Conservation (phyloP, 202 grass and related monocot genomes). For the Eragrostis tef region DNA sequence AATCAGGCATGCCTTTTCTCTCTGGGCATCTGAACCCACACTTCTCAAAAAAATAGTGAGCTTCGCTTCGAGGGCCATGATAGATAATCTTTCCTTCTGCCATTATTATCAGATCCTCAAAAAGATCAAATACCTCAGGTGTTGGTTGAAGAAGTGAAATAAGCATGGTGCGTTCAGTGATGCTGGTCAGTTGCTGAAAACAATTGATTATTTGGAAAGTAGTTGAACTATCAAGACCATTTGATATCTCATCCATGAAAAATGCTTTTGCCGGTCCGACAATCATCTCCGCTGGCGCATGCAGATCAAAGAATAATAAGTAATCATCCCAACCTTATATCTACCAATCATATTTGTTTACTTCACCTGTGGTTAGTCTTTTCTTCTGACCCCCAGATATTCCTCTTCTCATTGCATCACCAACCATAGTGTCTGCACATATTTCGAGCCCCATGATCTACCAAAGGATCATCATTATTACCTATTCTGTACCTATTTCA, state of each 20-base stretch:
- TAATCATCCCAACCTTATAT: not conserved
- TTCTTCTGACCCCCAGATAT: constrained; percentile 69
- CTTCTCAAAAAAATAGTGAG: constrained; percentile 55
- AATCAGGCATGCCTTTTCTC: constrained; percentile 64
- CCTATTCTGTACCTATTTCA: not conserved
- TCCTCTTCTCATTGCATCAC: constrained; percentile 68
- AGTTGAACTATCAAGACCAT: constrained; percentile 66
- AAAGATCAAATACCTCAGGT: constrained; percentile 70
- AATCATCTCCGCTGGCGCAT: constrained; percentile 58
- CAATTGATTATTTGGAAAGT: constrained; percentile 57
- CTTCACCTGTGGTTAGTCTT: constrained; percentile 62
- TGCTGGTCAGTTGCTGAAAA: constrained; percentile 59
- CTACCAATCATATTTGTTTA: constrained; percentile 5
- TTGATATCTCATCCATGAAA: constrained; percentile 80
- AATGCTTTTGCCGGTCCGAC: constrained; percentile 57
- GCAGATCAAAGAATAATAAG: constrained; percentile 13
- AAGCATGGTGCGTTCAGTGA: constrained; percentile 56
- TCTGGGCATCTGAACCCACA: constrained; percentile 70
- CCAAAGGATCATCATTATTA: not conserved
- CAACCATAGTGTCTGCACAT: constrained; percentile 62
- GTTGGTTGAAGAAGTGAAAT: constrained; percentile 79
- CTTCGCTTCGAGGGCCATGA: constrained; percentile 49
- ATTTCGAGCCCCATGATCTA: constrained; percentile 67
- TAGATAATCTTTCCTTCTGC: constrained; percentile 66
- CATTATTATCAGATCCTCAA: constrained; percentile 70